Percentiles rank a stretch among this genome's conserved stretches.
Evolutionary conservation across 1,284 basidiomycete genomes (phyloP).

Genomic region (Irpex lacteus): DNA sequence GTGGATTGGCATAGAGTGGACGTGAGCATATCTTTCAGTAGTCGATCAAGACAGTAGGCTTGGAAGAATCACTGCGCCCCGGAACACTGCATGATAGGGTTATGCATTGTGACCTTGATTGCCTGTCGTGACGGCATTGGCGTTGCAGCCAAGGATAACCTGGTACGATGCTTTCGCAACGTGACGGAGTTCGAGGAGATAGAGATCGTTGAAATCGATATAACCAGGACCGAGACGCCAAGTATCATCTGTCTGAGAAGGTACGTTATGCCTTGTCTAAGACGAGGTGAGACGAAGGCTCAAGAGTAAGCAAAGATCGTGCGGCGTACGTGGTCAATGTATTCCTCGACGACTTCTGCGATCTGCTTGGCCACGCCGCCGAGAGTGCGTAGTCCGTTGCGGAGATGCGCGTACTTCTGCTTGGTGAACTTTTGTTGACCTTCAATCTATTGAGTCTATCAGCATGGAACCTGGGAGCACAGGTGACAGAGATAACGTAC

Average conservation of each 20-base stretch:
- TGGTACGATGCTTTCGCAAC: conserved; percentile 8
- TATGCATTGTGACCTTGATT: background rate
- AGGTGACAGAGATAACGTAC: background rate
- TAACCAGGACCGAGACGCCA: conserved; percentile 6
- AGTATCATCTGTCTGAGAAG: background rate
- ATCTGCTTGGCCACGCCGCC: background rate
- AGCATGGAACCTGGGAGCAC: background rate
- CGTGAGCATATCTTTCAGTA: background rate
- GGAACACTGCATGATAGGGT: background rate
- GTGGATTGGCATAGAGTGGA: background rate
- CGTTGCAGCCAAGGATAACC: conserved; percentile 1
- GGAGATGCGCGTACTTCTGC: background rate
- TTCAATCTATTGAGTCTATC: background rate
- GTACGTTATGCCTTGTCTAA: background rate
- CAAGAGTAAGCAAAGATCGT: background rate
- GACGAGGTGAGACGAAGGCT: background rate
- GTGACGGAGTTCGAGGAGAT: conserved; percentile 9
- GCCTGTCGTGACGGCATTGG: background rate
- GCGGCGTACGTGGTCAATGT: background rate
- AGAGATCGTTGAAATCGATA: conserved; percentile 10
- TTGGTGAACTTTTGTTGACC: background rate
- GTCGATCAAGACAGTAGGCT: background rate
- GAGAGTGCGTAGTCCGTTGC: background rate
- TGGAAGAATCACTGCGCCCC: background rate
- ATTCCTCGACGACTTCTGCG: background rate